Conservation (phyloP, 2,329 filamentous ascomycete genomes). For the Anthostomella pinea region DNA sequence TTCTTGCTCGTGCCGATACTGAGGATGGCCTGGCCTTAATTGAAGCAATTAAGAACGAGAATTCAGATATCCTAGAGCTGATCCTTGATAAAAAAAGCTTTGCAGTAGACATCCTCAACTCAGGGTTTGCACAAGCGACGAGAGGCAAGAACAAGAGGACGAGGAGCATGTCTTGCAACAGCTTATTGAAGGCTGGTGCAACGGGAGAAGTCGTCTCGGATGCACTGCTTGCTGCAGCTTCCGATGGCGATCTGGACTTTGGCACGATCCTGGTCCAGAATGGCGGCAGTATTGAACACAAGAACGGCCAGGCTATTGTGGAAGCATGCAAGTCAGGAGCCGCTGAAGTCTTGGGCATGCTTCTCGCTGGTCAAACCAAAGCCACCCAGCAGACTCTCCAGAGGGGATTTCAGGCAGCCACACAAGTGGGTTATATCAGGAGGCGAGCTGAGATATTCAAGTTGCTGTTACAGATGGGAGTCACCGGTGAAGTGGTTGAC, state of each 20-base stretch:
- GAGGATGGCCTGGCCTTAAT: constrained; percentile 48
- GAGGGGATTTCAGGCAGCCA: constrained; percentile 54
- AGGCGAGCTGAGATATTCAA: constrained; percentile 49
- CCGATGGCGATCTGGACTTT: constrained; percentile 51
- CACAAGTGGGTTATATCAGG: constrained; percentile 48
- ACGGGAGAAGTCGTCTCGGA: constrained; percentile 45
- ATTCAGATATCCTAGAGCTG: constrained; percentile 44
- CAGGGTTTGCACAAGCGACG: constrained; percentile 43
- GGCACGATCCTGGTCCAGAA: constrained; percentile 49
- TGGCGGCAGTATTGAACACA: constrained; percentile 49
- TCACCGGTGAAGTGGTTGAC: constrained; percentile 50
- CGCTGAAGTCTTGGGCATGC: constrained; percentile 46
- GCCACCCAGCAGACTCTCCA: constrained; percentile 43
- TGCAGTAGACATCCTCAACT: constrained; percentile 37
- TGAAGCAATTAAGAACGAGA: constrained; percentile 44
- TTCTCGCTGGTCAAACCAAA: constrained; percentile 42
- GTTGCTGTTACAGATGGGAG: constrained; percentile 48
- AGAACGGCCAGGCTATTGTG: constrained; percentile 52
- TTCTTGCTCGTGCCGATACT: constrained; percentile 47
- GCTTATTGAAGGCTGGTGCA: constrained; percentile 46
- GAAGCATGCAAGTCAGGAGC: constrained; percentile 53
- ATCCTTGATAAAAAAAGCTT: constrained; percentile 42
- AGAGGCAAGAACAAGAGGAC: constrained; percentile 37
- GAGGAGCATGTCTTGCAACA: constrained; percentile 43
- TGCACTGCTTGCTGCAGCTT: constrained; percentile 49